phyloP scores from a whole-genome alignment of 257 asterid genomes.

The Euphrasia confusa region DNA sequence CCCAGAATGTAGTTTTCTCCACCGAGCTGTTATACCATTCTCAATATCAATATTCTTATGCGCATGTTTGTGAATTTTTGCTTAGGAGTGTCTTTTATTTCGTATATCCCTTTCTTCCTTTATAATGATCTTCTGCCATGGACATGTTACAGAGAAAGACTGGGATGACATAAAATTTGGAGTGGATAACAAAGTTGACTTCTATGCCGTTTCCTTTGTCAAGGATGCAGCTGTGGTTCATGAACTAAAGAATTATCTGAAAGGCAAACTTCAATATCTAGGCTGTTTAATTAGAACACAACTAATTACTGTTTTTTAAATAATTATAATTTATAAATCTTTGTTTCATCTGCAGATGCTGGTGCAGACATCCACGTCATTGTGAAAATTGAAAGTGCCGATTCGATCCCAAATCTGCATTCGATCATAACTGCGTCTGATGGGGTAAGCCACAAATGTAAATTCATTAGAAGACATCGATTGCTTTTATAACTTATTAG shows the following conservation, averaged over 20 bases:
- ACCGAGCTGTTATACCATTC: not conserved
- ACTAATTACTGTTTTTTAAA: conserved; percentile 10
- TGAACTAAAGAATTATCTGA: conserved; percentile 85
- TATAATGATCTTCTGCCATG: conserved; percentile 26
- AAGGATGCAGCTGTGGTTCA: conserved; percentile 98
- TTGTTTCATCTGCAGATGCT: conserved; percentile 33
- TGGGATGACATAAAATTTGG: conserved; percentile 99
- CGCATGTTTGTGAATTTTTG: conserved; percentile 16
- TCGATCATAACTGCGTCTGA: conserved; percentile 93
- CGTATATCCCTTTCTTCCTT: conserved; percentile 2
- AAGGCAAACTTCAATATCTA: conserved; percentile 38
- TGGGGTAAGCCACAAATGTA: conserved; percentile 55
- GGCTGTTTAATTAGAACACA: not conserved
- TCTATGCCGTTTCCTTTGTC: conserved; percentile 96
- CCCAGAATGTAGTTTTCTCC: too few relatives aligned
- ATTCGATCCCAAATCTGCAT: conserved; percentile 82
- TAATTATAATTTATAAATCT: not conserved
- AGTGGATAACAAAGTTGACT: conserved; percentile 87
- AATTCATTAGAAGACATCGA: conserved; percentile 8
- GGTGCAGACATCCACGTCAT: conserved; percentile 91
- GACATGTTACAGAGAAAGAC: conserved; percentile 68
- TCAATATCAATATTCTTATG: not conserved
- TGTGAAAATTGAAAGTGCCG: conserved; percentile 96
- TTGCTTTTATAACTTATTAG: not conserved
- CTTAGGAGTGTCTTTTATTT: conserved; percentile 13